phyloP scores from a whole-genome alignment of 225 moss, liverwort and hornwort genomes.

The Anthoceros angustus region DNA sequence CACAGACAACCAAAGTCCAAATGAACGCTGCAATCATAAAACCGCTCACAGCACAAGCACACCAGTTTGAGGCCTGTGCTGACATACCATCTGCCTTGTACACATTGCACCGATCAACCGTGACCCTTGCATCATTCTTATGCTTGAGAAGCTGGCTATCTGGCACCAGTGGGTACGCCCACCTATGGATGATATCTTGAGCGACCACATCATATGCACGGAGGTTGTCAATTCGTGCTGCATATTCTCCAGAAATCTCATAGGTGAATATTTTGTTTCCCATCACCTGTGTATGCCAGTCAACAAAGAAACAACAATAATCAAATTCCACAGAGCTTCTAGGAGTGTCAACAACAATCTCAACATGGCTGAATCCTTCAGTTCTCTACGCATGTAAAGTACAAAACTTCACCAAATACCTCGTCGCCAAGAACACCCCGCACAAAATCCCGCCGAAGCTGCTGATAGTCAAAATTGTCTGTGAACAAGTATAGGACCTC shows the following conservation, averaged over 20 bases:
- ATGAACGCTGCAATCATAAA: not conserved
- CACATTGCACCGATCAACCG: constrained; percentile 72
- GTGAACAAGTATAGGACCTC: constrained; percentile 92
- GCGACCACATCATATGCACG: constrained; percentile 84
- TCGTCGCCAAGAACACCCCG: constrained; percentile 90
- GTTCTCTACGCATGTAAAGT: too few relatives aligned
- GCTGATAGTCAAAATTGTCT: constrained; percentile 97
- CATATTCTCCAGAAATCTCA: constrained; percentile 75
- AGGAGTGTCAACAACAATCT: not conserved
- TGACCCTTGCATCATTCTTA: constrained; percentile 33
- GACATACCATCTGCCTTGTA: constrained; percentile 79
- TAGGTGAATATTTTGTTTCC: constrained; percentile 92
- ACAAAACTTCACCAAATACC: constrained; percentile 21
- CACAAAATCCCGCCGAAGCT: constrained; percentile 87
- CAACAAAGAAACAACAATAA: not conserved
- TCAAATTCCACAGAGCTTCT: not conserved
- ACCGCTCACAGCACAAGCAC: not conserved
- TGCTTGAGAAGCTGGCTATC: constrained; percentile 62
- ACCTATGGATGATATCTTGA: constrained; percentile 87
- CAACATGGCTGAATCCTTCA: too few relatives aligned
- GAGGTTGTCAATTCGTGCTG: constrained; percentile 85
- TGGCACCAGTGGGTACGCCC: constrained; percentile 96
- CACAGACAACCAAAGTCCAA: not conserved
- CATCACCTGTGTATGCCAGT: constrained; percentile 44
- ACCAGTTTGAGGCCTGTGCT: too few relatives aligned